Evolutionary conservation across 2,329 filamentous ascomycete genomes (phyloP).

Genomic region (Magnaporthales sp.): DNA sequence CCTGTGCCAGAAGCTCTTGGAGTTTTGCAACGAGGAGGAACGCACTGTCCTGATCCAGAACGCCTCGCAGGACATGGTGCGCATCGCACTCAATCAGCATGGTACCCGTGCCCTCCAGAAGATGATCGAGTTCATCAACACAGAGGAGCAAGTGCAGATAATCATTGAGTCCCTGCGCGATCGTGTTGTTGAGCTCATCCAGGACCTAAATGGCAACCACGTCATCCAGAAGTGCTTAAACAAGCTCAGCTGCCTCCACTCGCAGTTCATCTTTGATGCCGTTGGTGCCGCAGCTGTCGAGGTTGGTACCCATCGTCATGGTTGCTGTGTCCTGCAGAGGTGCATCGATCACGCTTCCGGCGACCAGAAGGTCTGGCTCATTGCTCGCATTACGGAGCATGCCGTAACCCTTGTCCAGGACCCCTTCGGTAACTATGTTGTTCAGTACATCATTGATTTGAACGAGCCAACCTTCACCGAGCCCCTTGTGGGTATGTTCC

Average conservation of each 20-base stretch:
- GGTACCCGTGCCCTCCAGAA: constrained; percentile 95
- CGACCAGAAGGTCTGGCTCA: constrained; percentile 78
- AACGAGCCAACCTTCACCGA: constrained; percentile 83
- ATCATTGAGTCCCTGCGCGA: constrained; percentile 78
- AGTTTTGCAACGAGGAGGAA: constrained; percentile 92
- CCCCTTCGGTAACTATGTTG: constrained; percentile 96
- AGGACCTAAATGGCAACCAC: constrained; percentile 96
- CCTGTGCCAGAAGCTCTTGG: constrained; percentile 93
- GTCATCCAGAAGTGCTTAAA: constrained; percentile 99
- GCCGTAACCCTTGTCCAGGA: constrained; percentile 89
- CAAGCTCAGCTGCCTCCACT: constrained; percentile 74
- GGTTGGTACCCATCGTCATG: constrained; percentile 93
- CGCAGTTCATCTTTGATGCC: constrained; percentile 94
- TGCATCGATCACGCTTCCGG: constrained; percentile 96
- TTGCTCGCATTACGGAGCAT: constrained; percentile 78
- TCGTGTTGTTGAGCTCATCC: constrained; percentile 87
- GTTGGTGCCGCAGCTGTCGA: constrained; percentile 80
- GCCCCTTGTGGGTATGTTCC: constrained; percentile 75
- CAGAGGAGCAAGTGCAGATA: constrained; percentile 72
- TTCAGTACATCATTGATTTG: constrained; percentile 96
- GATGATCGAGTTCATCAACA: constrained; percentile 97
- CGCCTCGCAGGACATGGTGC: constrained; percentile 77
- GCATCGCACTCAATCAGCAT: constrained; percentile 93
- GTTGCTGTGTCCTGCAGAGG: constrained; percentile 94
- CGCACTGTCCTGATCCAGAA: constrained; percentile 89